A percentile compares a stretch with the other conserved stretches of the same genome.
Conservation (phyloP, 805 yeast genomes). For the Candida montana region DNA sequence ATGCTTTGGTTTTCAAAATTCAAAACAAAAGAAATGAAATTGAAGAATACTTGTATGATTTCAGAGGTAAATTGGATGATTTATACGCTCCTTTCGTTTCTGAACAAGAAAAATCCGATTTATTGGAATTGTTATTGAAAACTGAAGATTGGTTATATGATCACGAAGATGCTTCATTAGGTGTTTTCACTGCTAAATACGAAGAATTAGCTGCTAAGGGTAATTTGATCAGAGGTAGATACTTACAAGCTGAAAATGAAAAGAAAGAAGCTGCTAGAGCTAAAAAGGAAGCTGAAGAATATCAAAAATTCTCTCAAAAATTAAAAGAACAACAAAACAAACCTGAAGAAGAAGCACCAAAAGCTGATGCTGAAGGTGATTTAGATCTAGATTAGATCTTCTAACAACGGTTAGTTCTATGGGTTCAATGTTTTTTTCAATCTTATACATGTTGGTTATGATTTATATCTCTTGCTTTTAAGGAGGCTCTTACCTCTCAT, state of each 20-base stretch:
- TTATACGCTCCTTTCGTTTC: constrained; percentile 83
- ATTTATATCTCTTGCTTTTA: not conserved
- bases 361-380: constrained; percentile 36
- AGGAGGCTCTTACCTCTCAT: too few species aligned
- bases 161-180: constrained; percentile 95
- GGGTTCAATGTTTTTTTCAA: not conserved
- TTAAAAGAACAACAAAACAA: constrained; percentile 27
- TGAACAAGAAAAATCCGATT: constrained; percentile 81
- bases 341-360: constrained; percentile 15
- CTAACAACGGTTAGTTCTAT: not conserved
- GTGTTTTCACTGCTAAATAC: constrained; percentile 93
- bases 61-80: constrained; percentile 95
- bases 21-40: constrained; percentile 98
- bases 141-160: constrained; percentile 99
- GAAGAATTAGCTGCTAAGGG: constrained; percentile 95
- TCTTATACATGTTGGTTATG: not conserved
- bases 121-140: constrained; percentile 65
- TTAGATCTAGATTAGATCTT: constrained; percentile 31
- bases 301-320: constrained; percentile 27
- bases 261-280: constrained; percentile 83
- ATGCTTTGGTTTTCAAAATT: constrained; percentile 95
- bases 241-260: constrained; percentile 90
- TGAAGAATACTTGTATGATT: constrained; percentile 96
- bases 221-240: constrained; percentile 93
- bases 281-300: constrained; percentile 82